Evolutionary conservation across 2,329 filamentous ascomycete species (phyloP).

Genomic region (Alternaria novae-zelandiae): DNA sequence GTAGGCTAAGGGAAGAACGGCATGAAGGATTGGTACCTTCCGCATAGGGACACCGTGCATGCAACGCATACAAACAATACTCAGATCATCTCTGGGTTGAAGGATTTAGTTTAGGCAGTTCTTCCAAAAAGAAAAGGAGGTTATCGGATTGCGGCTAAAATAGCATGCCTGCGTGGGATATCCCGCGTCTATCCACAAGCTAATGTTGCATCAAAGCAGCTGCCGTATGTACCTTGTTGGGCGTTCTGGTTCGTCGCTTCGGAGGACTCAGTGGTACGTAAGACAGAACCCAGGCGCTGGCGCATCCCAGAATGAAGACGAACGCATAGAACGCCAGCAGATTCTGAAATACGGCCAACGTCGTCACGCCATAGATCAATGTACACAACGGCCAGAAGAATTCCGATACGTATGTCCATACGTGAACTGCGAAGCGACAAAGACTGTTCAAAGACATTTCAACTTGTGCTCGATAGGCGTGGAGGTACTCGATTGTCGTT

Average conservation of each 20-base stretch:
- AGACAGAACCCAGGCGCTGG: slow-evolving; percentile 2
- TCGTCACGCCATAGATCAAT: slow-evolving; percentile 11
- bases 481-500: not conserved
- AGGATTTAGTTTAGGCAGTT: not conserved
- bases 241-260: not conserved
- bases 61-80: not conserved
- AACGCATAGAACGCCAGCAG: slow-evolving; percentile 10
- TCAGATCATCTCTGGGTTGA: not conserved
- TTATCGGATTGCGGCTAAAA: not conserved
- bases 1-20: not conserved
- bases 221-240: not conserved
- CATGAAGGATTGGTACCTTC: not conserved
- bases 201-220: not conserved
- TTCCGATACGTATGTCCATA: not conserved
- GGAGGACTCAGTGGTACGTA: not conserved
- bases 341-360: slow-evolving; percentile 9
- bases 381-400: slow-evolving; percentile 16
- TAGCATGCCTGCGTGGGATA: not conserved
- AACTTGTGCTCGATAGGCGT: not conserved
- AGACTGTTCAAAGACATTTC: not conserved
- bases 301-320: slow-evolving; percentile 10
- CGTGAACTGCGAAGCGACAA: not conserved
- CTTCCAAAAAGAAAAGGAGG: not conserved
- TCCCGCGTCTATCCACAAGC: not conserved
- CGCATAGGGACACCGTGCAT: not conserved